Base-by-base conservation (phyloP, 495 filamentous ascomycete species). In the Penicillium roqueforti region DNA sequence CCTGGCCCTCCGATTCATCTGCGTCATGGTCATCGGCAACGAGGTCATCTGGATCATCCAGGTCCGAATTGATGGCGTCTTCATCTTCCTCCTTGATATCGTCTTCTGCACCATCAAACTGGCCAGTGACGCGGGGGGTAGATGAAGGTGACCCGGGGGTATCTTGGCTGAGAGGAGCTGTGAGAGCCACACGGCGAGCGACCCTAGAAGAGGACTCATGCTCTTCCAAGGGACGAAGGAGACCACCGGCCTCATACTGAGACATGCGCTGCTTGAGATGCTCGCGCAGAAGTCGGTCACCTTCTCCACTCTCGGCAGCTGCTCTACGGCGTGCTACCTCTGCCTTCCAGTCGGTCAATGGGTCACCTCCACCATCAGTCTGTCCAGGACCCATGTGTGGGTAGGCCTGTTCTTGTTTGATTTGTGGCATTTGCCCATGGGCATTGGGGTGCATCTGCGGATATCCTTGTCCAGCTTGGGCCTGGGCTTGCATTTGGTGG, bases 11-110 rank as follows among this genome's bases (percentile, higher is more conserved):
- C 16, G 92, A 86, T 49, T 96, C 92, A 37, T 97, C 91, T 22
- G 80, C 85, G 20, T 91, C 87, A n/a, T 73, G 69, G 13, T 88
- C 86, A 9, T 89, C 84, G 42, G 86, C 84, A 10, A 83, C 72
- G 13, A 87, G 83, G 45, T 98, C 93, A 52, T 96, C 91, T 0
- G 93, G 85, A 62, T 99, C 93, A 65, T 98, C 93, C 3, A 99
- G 83, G 63, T 97, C 93, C 0, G 95, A 97, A 68, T 99, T 99
- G 74, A 99, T 99, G 0, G 93, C 93, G 70, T 98, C 91, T 58
- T 95, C 91, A 57, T 97, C 92, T 26, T 84, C 82, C 44, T 89
- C 86, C 54, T 87, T 83, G 20, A 76, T 71, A 31, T 74, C 71
- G 31, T 76, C 77, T 9, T 70, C 76, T 11, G 65, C 68, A 23